These are phyloP conservation scores for Nemania serpens DNA, from an alignment of 2,329 filamentous ascomycete species.

Conservation along the genomic window DNA sequence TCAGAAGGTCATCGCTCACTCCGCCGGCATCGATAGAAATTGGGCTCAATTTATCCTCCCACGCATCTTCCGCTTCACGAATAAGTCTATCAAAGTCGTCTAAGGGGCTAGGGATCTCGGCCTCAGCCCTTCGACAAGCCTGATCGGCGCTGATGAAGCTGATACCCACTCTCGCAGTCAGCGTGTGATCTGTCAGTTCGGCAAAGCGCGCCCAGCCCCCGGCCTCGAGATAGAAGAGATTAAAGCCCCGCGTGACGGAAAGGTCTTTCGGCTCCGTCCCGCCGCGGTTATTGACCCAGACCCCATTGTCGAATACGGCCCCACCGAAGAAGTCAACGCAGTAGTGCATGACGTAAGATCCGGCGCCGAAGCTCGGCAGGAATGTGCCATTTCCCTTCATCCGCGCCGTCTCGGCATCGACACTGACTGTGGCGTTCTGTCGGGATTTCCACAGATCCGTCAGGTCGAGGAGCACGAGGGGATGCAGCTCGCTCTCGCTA, in stretches of 20 bases:
- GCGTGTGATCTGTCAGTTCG: constrained; percentile 47
- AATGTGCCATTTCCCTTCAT: constrained; percentile 63
- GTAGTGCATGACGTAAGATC: constrained; percentile 61
- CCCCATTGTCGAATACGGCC: constrained; percentile 42
- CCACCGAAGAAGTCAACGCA: constrained; percentile 63
- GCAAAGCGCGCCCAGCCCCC: constrained; percentile 64
- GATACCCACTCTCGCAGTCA: constrained; percentile 64
- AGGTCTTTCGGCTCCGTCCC: constrained; percentile 46
- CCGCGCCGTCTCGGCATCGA: constrained; percentile 56
- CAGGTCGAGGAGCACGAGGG: constrained; percentile 63
- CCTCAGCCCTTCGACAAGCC: constrained; percentile 66
- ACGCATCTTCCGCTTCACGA: constrained; percentile 54
- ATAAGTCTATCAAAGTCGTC: constrained; percentile 61
- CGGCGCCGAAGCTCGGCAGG: constrained; percentile 64
- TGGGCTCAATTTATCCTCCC: constrained; percentile 60
- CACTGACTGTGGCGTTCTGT: constrained; percentile 53
- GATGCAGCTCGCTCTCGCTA: constrained; percentile 45
- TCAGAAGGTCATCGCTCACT: constrained; percentile 57
- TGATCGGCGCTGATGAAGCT: constrained; percentile 66
- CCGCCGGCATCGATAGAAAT: constrained; percentile 55
- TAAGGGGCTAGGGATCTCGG: constrained; percentile 63
- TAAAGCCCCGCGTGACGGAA: constrained; percentile 47
- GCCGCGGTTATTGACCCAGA: constrained; percentile 48
- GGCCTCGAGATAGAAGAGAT: constrained; percentile 48
- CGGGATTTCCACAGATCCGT: constrained; percentile 61